Base-by-base conservation (phyloP, 1,139 yeast species). In the Blastobotrys apis region DNA sequence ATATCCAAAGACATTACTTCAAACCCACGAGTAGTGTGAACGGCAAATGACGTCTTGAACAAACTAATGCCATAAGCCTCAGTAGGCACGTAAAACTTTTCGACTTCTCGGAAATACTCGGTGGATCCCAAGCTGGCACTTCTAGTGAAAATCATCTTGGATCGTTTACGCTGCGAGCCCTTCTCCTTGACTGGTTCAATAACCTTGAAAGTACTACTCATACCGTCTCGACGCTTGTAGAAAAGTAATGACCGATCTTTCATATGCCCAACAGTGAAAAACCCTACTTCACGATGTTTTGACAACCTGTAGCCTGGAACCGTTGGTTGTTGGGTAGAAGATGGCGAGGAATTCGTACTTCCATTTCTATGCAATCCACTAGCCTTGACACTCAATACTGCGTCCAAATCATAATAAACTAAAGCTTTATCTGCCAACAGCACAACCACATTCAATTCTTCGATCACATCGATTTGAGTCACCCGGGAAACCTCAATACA, bases 1-100 rank as follows among this genome's bases (percentile, higher is more conserved):
- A 77, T 77, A 55, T 81, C 82, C 44, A 84, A 69, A 12, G 82
- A 77, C 56, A 81, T 67, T 17, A 83, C 73, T 52, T 84, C 84
- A 54, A 83, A 80, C 0, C 92, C 92, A 53, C 78, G 77, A 33
- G 77, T 67, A 2, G 88, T 75, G 56, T 82, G 84, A 1, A 82
- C 76, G 0, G 87, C 79, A 33, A 76, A 72, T 16, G 75, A 64
- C 4, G 69, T 66, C 47, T 69, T 68, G 47, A 72, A 63, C 47
- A 75, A 69, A 8, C 62, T 59, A 21, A 67, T 50, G 2, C 66
- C 65, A 33, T 51, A 49, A 9, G 62, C 48, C 27, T 68, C 71
- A 3, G 59, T 51, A 3, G 64, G 62, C 9, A 60, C 51, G 35
- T 51, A 53, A 40, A 66, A 55, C 37, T 61, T 54, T 39, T 67